Percentiles rank a stretch among this genome's conserved stretches.
phyloP scores from a whole-genome alignment of 1,284 basidiomycete species.

The Cryptococcus depauperatus region DNA sequence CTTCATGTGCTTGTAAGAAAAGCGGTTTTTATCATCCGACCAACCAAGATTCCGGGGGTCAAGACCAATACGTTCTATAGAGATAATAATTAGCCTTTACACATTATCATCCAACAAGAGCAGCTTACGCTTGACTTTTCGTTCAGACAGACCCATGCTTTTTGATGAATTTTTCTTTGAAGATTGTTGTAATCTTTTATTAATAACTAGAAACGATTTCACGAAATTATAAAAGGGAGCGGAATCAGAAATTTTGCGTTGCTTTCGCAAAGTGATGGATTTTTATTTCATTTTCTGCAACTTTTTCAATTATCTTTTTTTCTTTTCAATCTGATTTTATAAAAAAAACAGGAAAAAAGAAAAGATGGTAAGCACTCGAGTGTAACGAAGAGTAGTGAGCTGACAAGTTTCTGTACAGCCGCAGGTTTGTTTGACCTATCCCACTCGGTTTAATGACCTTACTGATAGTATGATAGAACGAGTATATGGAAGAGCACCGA shows the following conservation, averaged over 20 bases:
- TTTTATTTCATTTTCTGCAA: neutral
- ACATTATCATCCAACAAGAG: neutral
- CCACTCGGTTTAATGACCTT: neutral
- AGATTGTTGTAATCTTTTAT: neutral
- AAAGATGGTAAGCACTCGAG: conserved; percentile 1
- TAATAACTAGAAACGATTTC: neutral
- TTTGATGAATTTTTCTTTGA: conserved; percentile 3
- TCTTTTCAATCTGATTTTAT: neutral
- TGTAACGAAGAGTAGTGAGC: neutral
- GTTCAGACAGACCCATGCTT: conserved; percentile 46
- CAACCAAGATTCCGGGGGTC: conserved; percentile 46
- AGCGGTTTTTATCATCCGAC: conserved; percentile 43
- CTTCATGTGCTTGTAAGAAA: conserved; percentile 45
- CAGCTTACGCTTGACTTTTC: conserved; percentile 43
- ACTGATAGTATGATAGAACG: conserved; percentile 31
- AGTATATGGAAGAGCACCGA: conserved; percentile 47
- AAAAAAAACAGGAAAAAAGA: conserved; percentile 16
- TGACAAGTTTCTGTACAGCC: conserved; percentile 24
- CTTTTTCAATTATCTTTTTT: conserved; percentile 2
- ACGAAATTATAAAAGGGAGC: conserved; percentile 5
- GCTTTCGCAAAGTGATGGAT: too few relatives aligned
- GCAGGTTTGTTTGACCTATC: conserved; percentile 30
- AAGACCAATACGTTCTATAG: conserved; percentile 39
- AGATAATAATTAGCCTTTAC: neutral
- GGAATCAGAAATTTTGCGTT: conserved; percentile 28